These are phyloP conservation scores for Mimosa bimucronata DNA, from an alignment of 306 rosid species.

Conservation along the genomic window DNA sequence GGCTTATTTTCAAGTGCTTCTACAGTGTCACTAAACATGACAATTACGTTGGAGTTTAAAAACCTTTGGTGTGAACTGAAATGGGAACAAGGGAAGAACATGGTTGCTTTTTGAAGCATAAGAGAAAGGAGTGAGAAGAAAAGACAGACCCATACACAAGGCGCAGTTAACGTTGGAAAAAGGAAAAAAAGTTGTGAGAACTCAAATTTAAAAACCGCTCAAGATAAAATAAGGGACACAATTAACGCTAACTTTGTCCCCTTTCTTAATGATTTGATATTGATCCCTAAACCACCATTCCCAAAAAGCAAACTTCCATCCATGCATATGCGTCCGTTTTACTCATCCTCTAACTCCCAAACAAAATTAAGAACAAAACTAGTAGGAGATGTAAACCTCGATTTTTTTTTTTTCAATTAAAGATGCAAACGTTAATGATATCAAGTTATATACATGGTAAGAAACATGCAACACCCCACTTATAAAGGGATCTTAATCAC, in stretches of 20 bases:
- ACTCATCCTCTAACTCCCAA: neutral
- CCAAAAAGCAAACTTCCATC: slow-evolving; percentile 2
- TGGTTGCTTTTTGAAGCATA: slow-evolving; percentile 4
- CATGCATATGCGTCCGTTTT: neutral
- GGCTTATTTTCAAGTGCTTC: no score
- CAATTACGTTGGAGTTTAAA: no score
- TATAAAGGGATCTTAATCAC: no score
- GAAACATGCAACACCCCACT: no score
- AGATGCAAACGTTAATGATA: neutral
- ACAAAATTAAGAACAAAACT: no score
- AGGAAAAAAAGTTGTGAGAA: neutral
- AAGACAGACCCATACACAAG: neutral
- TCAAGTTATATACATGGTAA: no score
- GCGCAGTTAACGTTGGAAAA: slow-evolving; percentile 33
- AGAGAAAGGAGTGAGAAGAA: neutral
- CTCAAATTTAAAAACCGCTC: slow-evolving; percentile 4
- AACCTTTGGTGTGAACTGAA: slow-evolving; percentile 12
- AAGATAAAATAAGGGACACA: slow-evolving; percentile 4
- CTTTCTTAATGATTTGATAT: slow-evolving; percentile 7
- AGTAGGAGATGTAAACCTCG: no score
- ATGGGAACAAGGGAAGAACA: slow-evolving; percentile 24
- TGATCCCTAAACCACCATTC: slow-evolving; percentile 16
- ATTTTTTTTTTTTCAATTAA: no score
- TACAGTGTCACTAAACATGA: no score
- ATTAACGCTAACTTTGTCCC: neutral